phyloP scores from a whole-genome alignment of 768 basidiomycete species.

The Leccinellum albellum region DNA sequence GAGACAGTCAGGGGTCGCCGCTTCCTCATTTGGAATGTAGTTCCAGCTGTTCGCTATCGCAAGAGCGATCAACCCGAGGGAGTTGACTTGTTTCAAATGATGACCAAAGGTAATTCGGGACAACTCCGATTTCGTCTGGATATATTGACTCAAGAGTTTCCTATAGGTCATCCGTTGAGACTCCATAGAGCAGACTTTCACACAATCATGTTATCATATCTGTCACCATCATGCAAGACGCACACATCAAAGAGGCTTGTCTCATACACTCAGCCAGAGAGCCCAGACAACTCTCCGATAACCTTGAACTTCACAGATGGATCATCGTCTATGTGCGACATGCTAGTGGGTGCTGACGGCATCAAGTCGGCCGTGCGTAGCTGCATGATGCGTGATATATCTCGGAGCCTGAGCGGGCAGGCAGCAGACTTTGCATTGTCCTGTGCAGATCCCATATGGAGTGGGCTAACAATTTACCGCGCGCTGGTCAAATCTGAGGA shows the following conservation, averaged over 20 bases:
- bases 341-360: slow-evolving; percentile 68
- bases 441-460: slow-evolving; percentile 53
- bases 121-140: too few relatives aligned
- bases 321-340: slow-evolving; percentile 53
- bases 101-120: slow-evolving; percentile 47
- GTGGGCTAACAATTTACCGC: slow-evolving; percentile 57
- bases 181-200: slow-evolving; percentile 72
- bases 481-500: slow-evolving; percentile 52
- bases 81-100: slow-evolving; percentile 46
- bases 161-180: slow-evolving; percentile 43
- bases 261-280: slow-evolving; percentile 47
- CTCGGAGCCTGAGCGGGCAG: slow-evolving; percentile 32
- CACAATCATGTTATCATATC: slow-evolving; percentile 45
- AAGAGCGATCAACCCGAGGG: slow-evolving; percentile 60
- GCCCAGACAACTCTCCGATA: slow-evolving; percentile 31
- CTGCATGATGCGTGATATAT: slow-evolving; percentile 32
- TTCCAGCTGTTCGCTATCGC: slow-evolving; percentile 49
- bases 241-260: slow-evolving; percentile 57
- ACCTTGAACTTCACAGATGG: slow-evolving; percentile 61
- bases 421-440: slow-evolving; percentile 41
- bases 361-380: slow-evolving; percentile 51
- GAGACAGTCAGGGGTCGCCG: too few relatives aligned
- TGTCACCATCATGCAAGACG: slow-evolving; percentile 44
- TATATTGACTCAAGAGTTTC: neutral
- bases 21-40: slow-evolving; percentile 30